Conservation (phyloP, 2,329 filamentous ascomycete genomes). For the Arthrobotrys pseudoclavata region DNA sequence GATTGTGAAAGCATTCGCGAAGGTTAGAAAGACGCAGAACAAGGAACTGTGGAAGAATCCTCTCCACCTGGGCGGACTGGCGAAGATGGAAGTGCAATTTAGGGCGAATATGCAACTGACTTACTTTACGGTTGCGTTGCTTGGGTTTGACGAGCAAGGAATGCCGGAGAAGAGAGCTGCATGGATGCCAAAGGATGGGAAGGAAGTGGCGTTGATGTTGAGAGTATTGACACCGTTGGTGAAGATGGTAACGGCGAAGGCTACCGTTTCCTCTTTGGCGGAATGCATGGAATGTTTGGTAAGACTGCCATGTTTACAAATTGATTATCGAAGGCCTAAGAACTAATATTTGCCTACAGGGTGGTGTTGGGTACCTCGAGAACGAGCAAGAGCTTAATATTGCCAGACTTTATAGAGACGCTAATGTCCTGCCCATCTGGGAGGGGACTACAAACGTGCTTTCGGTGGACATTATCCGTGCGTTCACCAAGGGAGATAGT, state of each 20-base stretch:
- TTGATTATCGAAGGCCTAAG: neutral
- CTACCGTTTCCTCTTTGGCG: conserved; percentile 70
- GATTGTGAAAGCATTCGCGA: conserved; percentile 73
- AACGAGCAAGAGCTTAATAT: conserved; percentile 77
- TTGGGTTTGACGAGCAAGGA: conserved; percentile 71
- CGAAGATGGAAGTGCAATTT: conserved; percentile 72
- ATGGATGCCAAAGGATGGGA: conserved; percentile 53
- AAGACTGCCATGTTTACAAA: neutral
- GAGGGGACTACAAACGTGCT: conserved; percentile 81
- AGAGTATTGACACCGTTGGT: conserved; percentile 73
- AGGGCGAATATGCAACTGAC: conserved; percentile 72
- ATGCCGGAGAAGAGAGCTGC: conserved; percentile 63
- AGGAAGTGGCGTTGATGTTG: conserved; percentile 65
- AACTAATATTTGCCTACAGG: conserved; percentile 66
- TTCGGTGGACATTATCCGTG: conserved; percentile 70
- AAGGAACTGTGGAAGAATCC: conserved; percentile 70
- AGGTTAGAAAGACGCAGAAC: conserved; percentile 71
- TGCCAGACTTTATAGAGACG: conserved; percentile 76
- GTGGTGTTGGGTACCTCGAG: conserved; percentile 76
- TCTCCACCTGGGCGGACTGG: conserved; percentile 73
- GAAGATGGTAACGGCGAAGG: conserved; percentile 73
- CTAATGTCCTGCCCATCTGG: conserved; percentile 76
- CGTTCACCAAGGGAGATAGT: conserved; percentile 65
- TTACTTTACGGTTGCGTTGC: conserved; percentile 71
- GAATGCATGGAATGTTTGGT: conserved; percentile 72